Percentiles rank a stretch among this genome's conserved stretches.
Evolutionary conservation across 148 eudicot species (phyloP).

Genomic region (Rhododendron mucronatum): DNA sequence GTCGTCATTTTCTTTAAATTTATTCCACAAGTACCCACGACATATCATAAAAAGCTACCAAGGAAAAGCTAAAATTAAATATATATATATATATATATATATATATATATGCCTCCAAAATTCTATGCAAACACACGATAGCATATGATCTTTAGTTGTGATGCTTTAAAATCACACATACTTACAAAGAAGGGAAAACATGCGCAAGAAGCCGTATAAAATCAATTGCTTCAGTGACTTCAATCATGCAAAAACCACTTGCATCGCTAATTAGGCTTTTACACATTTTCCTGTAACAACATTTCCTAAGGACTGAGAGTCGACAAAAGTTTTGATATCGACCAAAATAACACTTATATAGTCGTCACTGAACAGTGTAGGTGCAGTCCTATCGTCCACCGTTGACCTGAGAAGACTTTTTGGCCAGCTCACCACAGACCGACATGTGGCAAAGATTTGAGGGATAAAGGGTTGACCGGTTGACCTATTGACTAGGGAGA

Average conservation of each 20-base stretch:
- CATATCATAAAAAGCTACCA: too few species aligned
- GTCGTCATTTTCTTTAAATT: too few species aligned
- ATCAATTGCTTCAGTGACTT: neutral
- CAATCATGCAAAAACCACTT: neutral
- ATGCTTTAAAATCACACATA: neutral
- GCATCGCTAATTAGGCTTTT: neutral
- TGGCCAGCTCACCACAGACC: too few species aligned
- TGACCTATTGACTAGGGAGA: too few species aligned
- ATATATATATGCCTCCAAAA: neutral
- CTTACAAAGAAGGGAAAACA: neutral
- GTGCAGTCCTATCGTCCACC: too few species aligned
- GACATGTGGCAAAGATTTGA: too few species aligned
- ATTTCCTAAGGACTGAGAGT: neutral
- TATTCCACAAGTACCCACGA: neutral
- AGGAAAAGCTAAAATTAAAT: neutral
- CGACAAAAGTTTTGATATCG: neutral
- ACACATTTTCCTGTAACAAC: neutral
- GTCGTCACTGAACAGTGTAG: too few species aligned
- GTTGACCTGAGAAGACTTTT: too few species aligned
- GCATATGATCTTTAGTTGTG: neutral
- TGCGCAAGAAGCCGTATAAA: neutral
- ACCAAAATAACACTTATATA: slow-evolving; percentile 6
- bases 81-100: too few species aligned
- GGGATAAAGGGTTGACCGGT: too few species aligned
- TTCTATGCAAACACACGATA: neutral